Evolutionary conservation across 2,329 filamentous ascomycete genomes (phyloP), one percentile per base, ranked within the genome.

Genomic region (Neocatenulostroma microsporum): DNA sequence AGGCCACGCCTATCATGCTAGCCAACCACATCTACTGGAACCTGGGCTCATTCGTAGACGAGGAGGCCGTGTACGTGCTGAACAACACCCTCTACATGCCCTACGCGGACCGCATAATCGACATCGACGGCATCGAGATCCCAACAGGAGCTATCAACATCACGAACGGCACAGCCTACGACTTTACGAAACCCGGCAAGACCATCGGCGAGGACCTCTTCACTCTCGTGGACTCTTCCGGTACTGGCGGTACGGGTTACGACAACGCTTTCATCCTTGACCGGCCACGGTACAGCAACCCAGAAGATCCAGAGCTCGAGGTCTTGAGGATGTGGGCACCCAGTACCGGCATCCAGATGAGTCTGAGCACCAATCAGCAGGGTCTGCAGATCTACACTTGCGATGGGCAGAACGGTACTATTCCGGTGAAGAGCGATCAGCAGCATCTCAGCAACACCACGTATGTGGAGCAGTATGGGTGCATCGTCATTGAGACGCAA

Each of bases 1-100:
- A 83, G 63, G 80, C 78, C 64, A 88, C 84, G 5, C 84, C 84
- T 32, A 85, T 89, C 58, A 88, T 89, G 83, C 70, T 89, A 40
- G 83, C 74, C 55, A 76, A 77, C 28, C 78, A 81, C 59, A 76
- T 74, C 6, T 89, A 89, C 69, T 89, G 83, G 84, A 88, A 88
- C 58, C 68, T 89, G 29, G 83, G 88, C 53, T 84, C 79, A 21
- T 89, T 83, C 52, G 71, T 80, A 52, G 85, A 87, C 63, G 76
- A 80, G 40, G 70, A 82, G 56, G 83, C 80, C 2, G 67, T 69
- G 39, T 68, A 65, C 2, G 72, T 73, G 11, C 68, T 84, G 36
- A 83, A 87, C 64, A 80, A 87, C 65, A 81, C 78, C 11, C 69
- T 88, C 30, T 70, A 79, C 57, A 56, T 88, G 56, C 84, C 84